Conservation (phyloP, 2,329 filamentous ascomycete species). For the Gliomastix tumulicola region DNA sequence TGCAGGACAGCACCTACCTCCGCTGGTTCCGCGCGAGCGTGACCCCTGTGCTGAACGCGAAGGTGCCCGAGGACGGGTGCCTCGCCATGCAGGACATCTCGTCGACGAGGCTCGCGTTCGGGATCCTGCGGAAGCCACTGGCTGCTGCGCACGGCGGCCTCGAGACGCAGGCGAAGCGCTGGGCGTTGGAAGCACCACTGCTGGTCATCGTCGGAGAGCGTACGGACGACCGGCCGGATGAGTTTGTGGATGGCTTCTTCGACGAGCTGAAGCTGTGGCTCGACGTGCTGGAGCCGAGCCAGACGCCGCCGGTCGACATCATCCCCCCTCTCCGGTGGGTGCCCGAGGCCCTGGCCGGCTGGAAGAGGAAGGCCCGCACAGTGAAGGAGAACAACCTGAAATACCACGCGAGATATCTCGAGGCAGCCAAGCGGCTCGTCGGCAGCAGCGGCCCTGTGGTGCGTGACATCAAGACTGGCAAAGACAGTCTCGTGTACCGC, state of each 20-base stretch:
- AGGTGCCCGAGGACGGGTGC: too few relatives aligned
- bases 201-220: not conserved
- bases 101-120: not conserved
- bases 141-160: too few relatives aligned
- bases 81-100: not conserved
- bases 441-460: too few relatives aligned
- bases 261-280: not conserved
- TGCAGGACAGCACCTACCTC: conserved; percentile 4
- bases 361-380: not conserved
- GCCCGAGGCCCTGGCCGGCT: not conserved
- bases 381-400: not conserved
- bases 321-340: not conserved
- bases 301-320: not conserved
- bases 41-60: not conserved
- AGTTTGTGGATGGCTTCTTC: not conserved
- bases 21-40: not conserved
- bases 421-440: not conserved
- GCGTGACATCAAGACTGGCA: too few relatives aligned
- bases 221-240: not conserved
- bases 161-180: not conserved
- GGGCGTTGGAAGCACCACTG: not conserved
- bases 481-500: not conserved
- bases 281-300: not conserved
- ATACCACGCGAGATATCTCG: not conserved
- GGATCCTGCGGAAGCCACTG: too few relatives aligned